These are phyloP conservation scores for Euphorbia peplus DNA, from an alignment of 345 rosid genomes.

Conservation along the genomic window DNA sequence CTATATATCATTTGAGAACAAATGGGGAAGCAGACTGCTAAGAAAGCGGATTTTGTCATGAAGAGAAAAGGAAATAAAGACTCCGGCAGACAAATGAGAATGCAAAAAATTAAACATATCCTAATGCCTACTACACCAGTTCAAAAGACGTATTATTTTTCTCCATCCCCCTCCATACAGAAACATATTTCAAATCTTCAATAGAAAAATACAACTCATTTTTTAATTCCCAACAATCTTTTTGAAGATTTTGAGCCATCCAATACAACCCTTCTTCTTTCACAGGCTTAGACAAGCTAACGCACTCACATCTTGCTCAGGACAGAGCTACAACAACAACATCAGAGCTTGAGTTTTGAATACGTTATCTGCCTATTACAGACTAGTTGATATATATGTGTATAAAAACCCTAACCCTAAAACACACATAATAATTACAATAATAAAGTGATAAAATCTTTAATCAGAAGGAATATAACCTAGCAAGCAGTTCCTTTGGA, in stretches of 20 bases:
- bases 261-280: not conserved
- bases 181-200: not conserved
- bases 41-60: not conserved
- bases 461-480: slow-evolving; percentile 39
- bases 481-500: slow-evolving; percentile 56
- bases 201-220: not conserved
- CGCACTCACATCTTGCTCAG: not conserved
- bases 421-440: not conserved
- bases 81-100: not conserved
- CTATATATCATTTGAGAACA: not conserved
- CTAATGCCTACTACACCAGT: not conserved
- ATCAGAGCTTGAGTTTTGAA: not conserved
- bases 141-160: not conserved
- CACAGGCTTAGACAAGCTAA: slow-evolving; percentile 1
- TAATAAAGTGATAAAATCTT: slow-evolving; percentile 10
- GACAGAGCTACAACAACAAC: not conserved
- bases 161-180: not conserved
- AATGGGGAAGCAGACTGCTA: not conserved
- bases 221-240: not conserved
- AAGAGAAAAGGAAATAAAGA: not conserved
- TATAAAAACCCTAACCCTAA: not conserved
- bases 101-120: not conserved
- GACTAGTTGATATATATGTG: not conserved
- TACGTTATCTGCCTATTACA: not conserved
- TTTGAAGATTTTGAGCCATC: not conserved